phyloP scores from a whole-genome alignment of 202 grass and related monocot genomes.

The Setaria italica region DNA sequence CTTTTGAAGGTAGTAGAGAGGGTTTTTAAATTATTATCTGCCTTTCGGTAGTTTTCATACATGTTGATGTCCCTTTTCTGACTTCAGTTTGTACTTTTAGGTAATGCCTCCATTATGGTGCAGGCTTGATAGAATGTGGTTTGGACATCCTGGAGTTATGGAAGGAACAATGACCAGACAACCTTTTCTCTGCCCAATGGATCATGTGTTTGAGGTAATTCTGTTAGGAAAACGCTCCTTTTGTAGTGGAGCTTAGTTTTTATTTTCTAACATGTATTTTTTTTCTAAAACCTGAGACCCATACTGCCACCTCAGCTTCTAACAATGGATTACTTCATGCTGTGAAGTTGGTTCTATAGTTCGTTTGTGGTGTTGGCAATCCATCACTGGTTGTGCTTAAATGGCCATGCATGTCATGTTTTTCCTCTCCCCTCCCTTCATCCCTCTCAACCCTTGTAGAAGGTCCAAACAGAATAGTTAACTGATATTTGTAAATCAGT shows the following conservation, averaged over 20 bases:
- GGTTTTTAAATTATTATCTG: conserved; percentile 33
- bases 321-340: not conserved
- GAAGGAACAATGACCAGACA: conserved; percentile 92
- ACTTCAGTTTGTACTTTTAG: conserved; percentile 65
- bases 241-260: not conserved
- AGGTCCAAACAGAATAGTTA: conserved; percentile 13
- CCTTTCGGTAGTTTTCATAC: conserved; percentile 24
- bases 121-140: conserved; percentile 98
- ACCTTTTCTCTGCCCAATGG: conserved; percentile 98
- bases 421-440: not conserved
- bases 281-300: not conserved
- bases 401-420: not conserved
- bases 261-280: not conserved
- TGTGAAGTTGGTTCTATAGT: not conserved
- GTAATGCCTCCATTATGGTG: conserved; percentile 99
- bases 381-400: not conserved
- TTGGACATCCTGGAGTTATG: conserved; percentile 92
- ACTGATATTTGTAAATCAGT: conserved; percentile 14
- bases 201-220: conserved; percentile 97
- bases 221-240: not conserved
- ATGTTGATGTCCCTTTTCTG: conserved; percentile 43
- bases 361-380: not conserved
- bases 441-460: not conserved
- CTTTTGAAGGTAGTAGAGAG: not conserved
- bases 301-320: conserved; percentile 1